Conservation (phyloP, 352 stramenopile species). For the Phytophthora chlamydospora region DNA sequence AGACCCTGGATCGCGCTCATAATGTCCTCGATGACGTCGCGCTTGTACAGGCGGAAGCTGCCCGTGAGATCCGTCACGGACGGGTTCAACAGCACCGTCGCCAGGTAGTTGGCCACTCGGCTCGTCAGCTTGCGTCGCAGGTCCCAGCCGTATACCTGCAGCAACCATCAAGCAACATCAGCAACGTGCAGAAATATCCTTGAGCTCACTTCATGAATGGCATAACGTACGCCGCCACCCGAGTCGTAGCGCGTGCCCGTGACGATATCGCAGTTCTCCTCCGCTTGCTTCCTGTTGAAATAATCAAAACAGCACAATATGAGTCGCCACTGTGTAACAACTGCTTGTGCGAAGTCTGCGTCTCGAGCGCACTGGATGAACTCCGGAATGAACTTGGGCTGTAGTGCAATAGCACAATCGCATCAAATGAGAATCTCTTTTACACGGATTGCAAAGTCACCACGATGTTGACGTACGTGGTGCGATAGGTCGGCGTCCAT, state of each 20-base stretch:
- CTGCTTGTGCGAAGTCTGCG: not conserved
- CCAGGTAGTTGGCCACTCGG: slow-evolving; percentile 97
- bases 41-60: slow-evolving; percentile 97
- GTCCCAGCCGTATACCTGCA: slow-evolving; percentile 96
- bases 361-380: slow-evolving; percentile 71
- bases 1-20: slow-evolving; percentile 89
- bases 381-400: slow-evolving; percentile 97
- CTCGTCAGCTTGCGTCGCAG: slow-evolving; percentile 96
- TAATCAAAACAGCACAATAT: slow-evolving; percentile 19
- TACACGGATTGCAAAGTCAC: not conserved
- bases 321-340: not conserved
- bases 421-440: not conserved
- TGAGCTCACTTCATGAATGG: not conserved
- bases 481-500: slow-evolving; percentile 99
- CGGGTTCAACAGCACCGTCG: slow-evolving; percentile 96
- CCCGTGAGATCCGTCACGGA: slow-evolving; percentile 96
- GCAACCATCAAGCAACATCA: slow-evolving; percentile 2
- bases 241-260: slow-evolving; percentile 95
- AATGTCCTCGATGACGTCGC: slow-evolving; percentile 94
- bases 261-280: slow-evolving; percentile 94
- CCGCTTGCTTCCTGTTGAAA: slow-evolving; percentile 65
- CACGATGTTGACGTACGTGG: slow-evolving; percentile 68
- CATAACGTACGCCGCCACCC: slow-evolving; percentile 90
- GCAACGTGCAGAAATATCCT: not conserved
- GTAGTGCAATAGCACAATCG: slow-evolving; percentile 2